Evolutionary conservation across 1,139 yeast species (phyloP).

Genomic region (Hyphopichia burtonii): DNA sequence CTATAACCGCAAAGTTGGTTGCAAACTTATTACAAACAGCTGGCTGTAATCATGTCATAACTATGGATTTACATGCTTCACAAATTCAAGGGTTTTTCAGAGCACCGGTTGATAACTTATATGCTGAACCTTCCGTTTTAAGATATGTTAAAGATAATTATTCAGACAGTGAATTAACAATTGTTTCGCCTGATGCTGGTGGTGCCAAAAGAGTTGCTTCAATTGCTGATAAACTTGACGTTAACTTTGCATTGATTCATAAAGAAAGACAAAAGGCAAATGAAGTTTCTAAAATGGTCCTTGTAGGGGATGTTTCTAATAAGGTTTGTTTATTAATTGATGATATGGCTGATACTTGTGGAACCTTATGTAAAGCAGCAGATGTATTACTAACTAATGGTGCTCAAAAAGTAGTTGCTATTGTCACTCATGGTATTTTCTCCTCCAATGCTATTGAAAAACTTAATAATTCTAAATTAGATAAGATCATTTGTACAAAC

Average conservation of each 20-base stretch:
- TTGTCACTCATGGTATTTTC: conserved; percentile 93
- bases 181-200: conserved; percentile 97
- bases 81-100: conserved; percentile 97
- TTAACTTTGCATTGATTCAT: conserved; percentile 93
- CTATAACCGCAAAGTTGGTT: conserved; percentile 93
- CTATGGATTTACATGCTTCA: conserved; percentile 96
- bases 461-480: conserved; percentile 74
- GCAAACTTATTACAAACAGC: conserved; percentile 95
- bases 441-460: conserved; percentile 85
- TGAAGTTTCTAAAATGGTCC: conserved; percentile 91
- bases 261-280: conserved; percentile 95
- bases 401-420: conserved; percentile 86
- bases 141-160: conserved; percentile 79
- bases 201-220: conserved; percentile 99
- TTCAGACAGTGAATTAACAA: conserved; percentile 65
- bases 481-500: conserved; percentile 87
- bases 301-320: conserved; percentile 91
- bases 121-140: conserved; percentile 93
- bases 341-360: conserved; percentile 99
- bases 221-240: conserved; percentile 86
- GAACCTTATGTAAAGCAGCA: conserved; percentile 94
- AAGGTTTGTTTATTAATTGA: conserved; percentile 90
- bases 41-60: conserved; percentile 94
- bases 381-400: conserved; percentile 79
- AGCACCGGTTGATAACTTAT: conserved; percentile 93